Conservation (phyloP, 2,329 filamentous ascomycete species). For the Aureobasidium leucospermi region DNA sequence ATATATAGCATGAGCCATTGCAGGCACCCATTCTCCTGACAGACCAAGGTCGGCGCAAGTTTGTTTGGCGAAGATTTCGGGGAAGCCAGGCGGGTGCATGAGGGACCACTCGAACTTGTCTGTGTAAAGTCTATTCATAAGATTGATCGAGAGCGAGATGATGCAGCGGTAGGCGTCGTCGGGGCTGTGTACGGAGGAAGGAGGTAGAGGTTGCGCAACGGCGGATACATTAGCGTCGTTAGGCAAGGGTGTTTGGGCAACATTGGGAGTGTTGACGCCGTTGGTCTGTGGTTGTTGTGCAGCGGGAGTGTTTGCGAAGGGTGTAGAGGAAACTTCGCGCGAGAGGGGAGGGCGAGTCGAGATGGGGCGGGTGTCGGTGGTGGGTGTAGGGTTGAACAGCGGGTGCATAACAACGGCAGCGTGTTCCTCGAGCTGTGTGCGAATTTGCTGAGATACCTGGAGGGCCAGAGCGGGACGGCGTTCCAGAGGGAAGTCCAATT, state of each 20-base stretch:
- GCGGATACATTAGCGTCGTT: slow-evolving; percentile 57
- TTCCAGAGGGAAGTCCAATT: slow-evolving; percentile 80
- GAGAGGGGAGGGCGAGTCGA: slow-evolving; percentile 36
- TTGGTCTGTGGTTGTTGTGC: slow-evolving; percentile 43
- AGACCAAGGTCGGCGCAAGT: slow-evolving; percentile 90
- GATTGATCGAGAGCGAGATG: slow-evolving; percentile 81
- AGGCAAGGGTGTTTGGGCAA: slow-evolving; percentile 38
- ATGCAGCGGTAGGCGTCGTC: slow-evolving; percentile 95
- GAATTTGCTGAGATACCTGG: slow-evolving; percentile 88
- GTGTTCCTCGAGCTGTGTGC: slow-evolving; percentile 92
- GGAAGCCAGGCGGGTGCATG: slow-evolving; percentile 81
- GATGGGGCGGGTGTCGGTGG: slow-evolving; percentile 23
- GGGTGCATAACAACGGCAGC: slow-evolving; percentile 90
- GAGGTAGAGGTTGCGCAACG: slow-evolving; percentile 53
- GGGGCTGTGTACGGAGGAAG: slow-evolving; percentile 62
- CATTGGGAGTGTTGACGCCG: slow-evolving; percentile 35
- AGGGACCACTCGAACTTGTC: slow-evolving; percentile 99
- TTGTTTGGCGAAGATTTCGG: slow-evolving; percentile 84
- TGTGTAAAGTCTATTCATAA: slow-evolving; percentile 84
- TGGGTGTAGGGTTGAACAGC: slow-evolving; percentile 51
- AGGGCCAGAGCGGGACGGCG: slow-evolving; percentile 55
- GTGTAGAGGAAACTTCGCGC: slow-evolving; percentile 44
- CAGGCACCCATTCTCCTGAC: slow-evolving; percentile 85
- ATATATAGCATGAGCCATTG: slow-evolving; percentile 93
- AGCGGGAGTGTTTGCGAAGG: slow-evolving; percentile 25